Percentiles rank a stretch among this genome's conserved stretches.
Conservation (phyloP, 768 basidiomycete genomes). For the Leccinum subgranulosum region DNA sequence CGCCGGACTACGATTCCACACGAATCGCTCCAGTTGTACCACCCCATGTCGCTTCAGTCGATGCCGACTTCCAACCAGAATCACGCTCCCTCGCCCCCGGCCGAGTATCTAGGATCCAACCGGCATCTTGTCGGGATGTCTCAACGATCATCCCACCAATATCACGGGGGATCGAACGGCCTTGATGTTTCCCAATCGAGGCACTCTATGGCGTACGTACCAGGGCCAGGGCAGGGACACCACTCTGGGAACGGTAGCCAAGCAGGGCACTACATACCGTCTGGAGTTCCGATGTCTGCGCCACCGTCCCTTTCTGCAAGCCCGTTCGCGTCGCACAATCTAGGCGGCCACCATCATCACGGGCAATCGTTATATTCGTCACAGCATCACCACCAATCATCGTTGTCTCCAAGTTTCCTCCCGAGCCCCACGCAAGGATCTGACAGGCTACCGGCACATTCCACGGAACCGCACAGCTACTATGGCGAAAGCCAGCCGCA, state of each 20-base stretch:
- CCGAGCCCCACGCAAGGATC: constrained; percentile 30
- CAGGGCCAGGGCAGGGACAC: constrained; percentile 39
- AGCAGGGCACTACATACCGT: constrained; percentile 25
- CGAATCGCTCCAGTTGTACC: constrained; percentile 71
- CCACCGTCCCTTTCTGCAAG: constrained; percentile 47
- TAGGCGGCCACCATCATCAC: constrained; percentile 23
- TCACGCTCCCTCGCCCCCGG: constrained; percentile 30
- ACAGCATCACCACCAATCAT: constrained; percentile 29
- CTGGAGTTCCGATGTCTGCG: constrained; percentile 49
- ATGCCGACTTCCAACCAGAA: constrained; percentile 28
- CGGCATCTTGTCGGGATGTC: constrained; percentile 48
- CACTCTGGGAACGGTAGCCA: constrained; percentile 38
- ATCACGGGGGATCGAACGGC: constrained; percentile 19
- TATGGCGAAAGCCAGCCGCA: constrained; percentile 30
- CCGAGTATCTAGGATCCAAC: constrained; percentile 41
- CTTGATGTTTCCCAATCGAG: constrained; percentile 33
- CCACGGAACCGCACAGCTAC: constrained; percentile 29
- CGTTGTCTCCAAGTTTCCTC: constrained; percentile 28
- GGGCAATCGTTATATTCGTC: constrained; percentile 31
- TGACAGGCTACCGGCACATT: constrained; percentile 27
- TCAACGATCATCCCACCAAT: constrained; percentile 31
- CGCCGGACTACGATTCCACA: constrained; percentile 68
- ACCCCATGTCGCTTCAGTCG: constrained; percentile 75
- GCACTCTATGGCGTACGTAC: constrained; percentile 36
- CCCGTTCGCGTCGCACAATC: constrained; percentile 27